phyloP scores from a whole-genome alignment of 805 yeast genomes.

The Metschnikowia similis region DNA sequence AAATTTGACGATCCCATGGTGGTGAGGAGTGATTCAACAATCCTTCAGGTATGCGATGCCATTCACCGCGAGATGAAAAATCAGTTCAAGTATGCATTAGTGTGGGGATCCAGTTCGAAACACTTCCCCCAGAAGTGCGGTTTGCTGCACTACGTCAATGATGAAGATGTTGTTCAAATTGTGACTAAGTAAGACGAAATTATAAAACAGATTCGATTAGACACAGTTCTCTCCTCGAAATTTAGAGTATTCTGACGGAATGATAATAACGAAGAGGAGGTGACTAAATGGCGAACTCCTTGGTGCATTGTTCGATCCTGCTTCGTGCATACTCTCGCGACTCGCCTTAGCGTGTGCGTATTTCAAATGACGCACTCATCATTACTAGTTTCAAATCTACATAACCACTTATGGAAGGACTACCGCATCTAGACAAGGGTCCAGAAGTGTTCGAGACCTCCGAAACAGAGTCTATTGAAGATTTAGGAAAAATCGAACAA shows the following conservation, averaged over 20 bases:
- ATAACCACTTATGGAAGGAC: conserved; percentile 4
- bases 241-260: no score
- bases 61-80: conserved; percentile 90
- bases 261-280: not conserved
- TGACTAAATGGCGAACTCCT: not conserved
- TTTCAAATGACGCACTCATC: not conserved
- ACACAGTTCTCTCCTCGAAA: not conserved
- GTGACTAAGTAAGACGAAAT: conserved; percentile 64
- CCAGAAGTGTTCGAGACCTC: conserved; percentile 45
- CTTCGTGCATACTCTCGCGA: conserved; percentile 1
- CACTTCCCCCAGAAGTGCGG: conserved; percentile 98
- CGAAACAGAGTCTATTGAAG: conserved; percentile 35
- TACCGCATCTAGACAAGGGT: conserved; percentile 11
- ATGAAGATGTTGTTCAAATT: conserved; percentile 91
- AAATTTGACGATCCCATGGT: conserved; percentile 88
- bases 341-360: conserved; percentile 1
- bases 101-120: conserved; percentile 95
- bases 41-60: conserved; percentile 85
- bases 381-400: not conserved
- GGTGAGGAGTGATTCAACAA: conserved; percentile 71
- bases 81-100: conserved; percentile 89
- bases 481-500: conserved; percentile 3
- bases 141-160: conserved; percentile 71
- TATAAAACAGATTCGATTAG: not conserved
- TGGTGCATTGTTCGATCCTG: not conserved